Percentiles rank a stretch among this genome's conserved stretches.
phyloP scores from a whole-genome alignment of 2,329 filamentous ascomycete species.

The Fusarium sororula region DNA sequence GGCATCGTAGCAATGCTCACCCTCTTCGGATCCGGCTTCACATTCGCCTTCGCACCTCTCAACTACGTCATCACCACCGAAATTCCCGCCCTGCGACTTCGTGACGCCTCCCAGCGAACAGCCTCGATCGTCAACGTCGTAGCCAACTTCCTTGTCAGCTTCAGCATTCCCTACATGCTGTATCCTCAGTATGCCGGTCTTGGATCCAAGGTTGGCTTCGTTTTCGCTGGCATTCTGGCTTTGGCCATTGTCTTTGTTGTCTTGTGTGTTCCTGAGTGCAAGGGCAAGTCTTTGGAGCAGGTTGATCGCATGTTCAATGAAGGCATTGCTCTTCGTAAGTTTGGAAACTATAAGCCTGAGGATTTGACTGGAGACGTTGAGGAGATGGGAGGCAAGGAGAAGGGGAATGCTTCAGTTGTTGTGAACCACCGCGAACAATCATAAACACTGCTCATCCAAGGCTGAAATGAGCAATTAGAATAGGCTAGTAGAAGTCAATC shows the following conservation, averaged over 20 bases:
- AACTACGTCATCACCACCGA: conserved; percentile 35
- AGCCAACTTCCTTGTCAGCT: conserved; percentile 32
- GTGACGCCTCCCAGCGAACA: conserved; percentile 11
- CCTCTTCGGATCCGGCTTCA: conserved; percentile 30
- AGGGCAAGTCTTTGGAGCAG: conserved; percentile 34
- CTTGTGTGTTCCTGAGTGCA: conserved; percentile 35
- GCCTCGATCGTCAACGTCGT: not conserved
- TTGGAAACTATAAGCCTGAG: conserved; percentile 22
- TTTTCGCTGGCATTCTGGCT: conserved; percentile 24
- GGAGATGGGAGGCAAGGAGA: not conserved
- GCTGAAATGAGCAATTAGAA: not conserved
- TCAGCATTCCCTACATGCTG: conserved; percentile 32
- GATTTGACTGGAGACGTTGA: conserved; percentile 2
- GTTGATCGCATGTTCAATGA: conserved; percentile 33
- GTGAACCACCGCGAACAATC: not conserved
- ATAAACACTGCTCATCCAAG: not conserved
- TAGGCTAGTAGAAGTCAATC: fast-evolving
- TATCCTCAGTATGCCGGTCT: conserved; percentile 25
- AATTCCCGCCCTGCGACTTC: conserved; percentile 21
- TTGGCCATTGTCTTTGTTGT: conserved; percentile 10
- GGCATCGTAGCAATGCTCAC: conserved; percentile 40
- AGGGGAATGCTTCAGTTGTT: not conserved
- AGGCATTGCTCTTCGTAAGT: conserved; percentile 21
- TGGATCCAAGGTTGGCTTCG: conserved; percentile 28
- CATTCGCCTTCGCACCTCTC: conserved; percentile 9